These are phyloP conservation scores for Symbiodinium pilosum DNA, from an alignment of 73 alveolate genomes.

Conservation along the genomic window DNA sequence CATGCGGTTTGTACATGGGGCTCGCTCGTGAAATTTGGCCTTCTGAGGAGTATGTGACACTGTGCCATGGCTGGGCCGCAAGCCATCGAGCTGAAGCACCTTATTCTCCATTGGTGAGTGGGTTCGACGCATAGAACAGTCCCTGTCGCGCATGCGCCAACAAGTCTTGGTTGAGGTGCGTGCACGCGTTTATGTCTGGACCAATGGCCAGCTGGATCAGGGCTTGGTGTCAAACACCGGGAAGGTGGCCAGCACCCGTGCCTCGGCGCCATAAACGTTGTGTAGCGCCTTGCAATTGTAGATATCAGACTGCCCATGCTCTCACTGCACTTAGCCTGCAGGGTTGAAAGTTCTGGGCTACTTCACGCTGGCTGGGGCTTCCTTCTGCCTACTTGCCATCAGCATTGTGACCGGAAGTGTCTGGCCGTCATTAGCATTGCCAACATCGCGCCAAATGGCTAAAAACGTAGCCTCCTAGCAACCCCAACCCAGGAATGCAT, in stretches of 20 bases:
- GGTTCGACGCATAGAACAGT: too few relatives aligned
- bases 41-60: conserved; percentile 37
- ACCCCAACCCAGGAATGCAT: conserved; percentile 15
- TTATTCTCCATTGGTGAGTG: too few relatives aligned
- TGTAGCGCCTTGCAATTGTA: too few relatives aligned
- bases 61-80: conserved; percentile 67
- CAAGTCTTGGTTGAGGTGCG: not conserved
- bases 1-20: not conserved
- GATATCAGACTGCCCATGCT: not conserved
- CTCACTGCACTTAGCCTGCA: not conserved
- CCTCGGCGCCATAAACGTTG: too few relatives aligned
- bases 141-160: not conserved
- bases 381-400: conserved; percentile 34
- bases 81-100: not conserved
- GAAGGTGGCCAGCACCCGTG: conserved; percentile 25
- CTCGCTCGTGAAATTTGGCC: not conserved
- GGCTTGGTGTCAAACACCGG: conserved; percentile 27
- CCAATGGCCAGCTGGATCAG: conserved; percentile 17
- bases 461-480: not conserved
- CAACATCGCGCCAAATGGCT: too few relatives aligned
- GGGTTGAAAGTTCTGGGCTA: conserved; percentile 56
- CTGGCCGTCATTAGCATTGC: not conserved
- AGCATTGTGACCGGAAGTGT: conserved; percentile 58
- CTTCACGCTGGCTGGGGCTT: not conserved
- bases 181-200: conserved; percentile 30